These are phyloP conservation scores for Saccharum spontaneum DNA, from an alignment of 176 grass and related monocot genomes.

Conservation along the genomic window DNA sequence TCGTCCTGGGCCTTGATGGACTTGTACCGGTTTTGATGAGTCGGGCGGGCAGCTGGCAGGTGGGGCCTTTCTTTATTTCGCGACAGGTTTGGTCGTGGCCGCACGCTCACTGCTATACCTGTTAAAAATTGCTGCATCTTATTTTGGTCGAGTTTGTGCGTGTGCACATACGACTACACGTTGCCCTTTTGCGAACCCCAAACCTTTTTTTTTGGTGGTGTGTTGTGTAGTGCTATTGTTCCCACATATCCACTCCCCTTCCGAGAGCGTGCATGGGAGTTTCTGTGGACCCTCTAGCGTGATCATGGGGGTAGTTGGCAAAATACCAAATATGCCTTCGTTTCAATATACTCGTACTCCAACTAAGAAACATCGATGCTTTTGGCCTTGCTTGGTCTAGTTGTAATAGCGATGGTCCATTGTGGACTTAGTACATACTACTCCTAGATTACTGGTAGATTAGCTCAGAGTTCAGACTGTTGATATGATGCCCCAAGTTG, in stretches of 20 bases:
- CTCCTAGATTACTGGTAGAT: background rate
- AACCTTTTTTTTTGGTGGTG: background rate
- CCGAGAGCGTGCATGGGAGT: constrained; percentile 8
- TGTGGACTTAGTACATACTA: background rate
- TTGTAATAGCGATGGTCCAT: background rate
- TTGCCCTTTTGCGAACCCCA: constrained; percentile 8
- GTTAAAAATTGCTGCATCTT: background rate
- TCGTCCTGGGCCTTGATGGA: constrained; percentile 18
- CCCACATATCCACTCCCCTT: constrained; percentile 5
- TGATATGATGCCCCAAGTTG: background rate
- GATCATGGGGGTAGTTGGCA: constrained; percentile 1
- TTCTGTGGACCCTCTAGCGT: background rate
- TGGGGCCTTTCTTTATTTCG: constrained; percentile 35
- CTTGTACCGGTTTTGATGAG: constrained; percentile 41
- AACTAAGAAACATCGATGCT: background rate
- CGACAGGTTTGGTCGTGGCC: constrained; percentile 51
- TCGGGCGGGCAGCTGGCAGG: constrained; percentile 52
- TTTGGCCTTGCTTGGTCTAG: constrained; percentile 9
- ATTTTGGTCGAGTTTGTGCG: background rate
- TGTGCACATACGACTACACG: constrained; percentile 27
- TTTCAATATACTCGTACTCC: background rate
- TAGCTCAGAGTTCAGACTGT: background rate
- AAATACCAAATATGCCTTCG: background rate
- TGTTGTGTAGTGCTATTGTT: constrained; percentile 3
- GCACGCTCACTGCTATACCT: constrained; percentile 45